Base-by-base conservation (phyloP, 1,284 basidiomycete species). In the Stygiomarasmius scandens region DNA sequence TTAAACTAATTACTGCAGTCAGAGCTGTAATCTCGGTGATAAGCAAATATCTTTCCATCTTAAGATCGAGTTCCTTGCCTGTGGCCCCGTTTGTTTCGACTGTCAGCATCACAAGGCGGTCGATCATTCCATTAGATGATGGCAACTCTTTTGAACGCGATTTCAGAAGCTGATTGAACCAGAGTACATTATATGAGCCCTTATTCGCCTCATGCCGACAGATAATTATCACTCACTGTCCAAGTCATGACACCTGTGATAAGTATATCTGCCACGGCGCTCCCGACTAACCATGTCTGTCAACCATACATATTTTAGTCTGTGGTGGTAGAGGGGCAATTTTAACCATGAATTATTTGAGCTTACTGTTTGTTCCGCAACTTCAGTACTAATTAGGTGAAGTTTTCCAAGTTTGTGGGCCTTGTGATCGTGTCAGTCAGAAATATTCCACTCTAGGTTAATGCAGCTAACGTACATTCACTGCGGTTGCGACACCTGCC, bases 41-140 rank as follows among this genome's bases (percentile, higher is more conserved):
- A 20, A 49, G 25, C 29, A 49, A 34, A 32, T 14, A 41, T 14
- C 4, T 25, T 52, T 11, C 9, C 12, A 2, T 24, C 3, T 16
- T 38, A 6, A 16, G 4, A 22, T 16, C n/a, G 12, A n/a, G 43
- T n/a, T 11, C 6, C 52, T 19, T 34, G 61, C 62, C 55, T n/a
- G 62, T 63, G 12, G 61, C 55, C 14, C 49, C 44, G 29, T 63
- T 63, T 12, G 62, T 63, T 48, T 63, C 62, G 10, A 63, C 62
- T 19, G 58, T 54, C 36, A 63, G 44, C 6, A 52, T 54, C 5
- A 63, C 54, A 25, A 56, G 29, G 38, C 62, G 58, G n/a, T 48
- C 53, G 12, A 63, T 51, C 2, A 59, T n/a, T 43, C 52, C 49
- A 32, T 45, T 48, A 5, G 55, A 49, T 49, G 41, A 49, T 3